Percentiles rank a stretch among this genome's conserved stretches.
Conservation (phyloP, 805 yeast genomes). For the Danielia reshetovae region DNA sequence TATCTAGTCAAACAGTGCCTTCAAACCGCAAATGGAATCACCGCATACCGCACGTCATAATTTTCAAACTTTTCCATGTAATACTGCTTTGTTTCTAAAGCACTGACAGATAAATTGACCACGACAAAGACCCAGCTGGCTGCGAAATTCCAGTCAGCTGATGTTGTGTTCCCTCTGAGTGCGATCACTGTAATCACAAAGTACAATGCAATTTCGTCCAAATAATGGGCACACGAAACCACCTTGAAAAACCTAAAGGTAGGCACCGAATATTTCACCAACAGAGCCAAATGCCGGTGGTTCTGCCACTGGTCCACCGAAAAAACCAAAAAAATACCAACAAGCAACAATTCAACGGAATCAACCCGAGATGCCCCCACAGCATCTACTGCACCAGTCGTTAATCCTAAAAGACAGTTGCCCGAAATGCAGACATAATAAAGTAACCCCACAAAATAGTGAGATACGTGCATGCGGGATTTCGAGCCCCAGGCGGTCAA, state of each 20-base stretch:
- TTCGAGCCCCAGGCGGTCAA: conserved; percentile 44
- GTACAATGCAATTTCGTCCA: conserved; percentile 62
- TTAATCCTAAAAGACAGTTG: conserved; percentile 24
- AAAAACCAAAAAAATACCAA: conserved; percentile 25
- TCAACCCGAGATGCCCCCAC: neutral
- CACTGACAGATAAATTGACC: conserved; percentile 51
- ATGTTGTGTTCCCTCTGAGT: conserved; percentile 1
- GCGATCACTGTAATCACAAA: conserved; percentile 25
- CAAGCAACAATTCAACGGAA: neutral
- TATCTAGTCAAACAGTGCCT: neutral
- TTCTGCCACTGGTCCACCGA: conserved; percentile 51
- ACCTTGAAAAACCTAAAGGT: conserved; percentile 43
- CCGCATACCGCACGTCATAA: conserved; percentile 26
- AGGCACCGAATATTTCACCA: conserved; percentile 59
- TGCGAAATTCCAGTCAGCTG: conserved; percentile 9
- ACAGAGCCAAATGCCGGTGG: conserved; percentile 46
- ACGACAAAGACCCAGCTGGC: conserved; percentile 31
- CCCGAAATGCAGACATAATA: conserved; percentile 51
- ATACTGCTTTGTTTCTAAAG: conserved; percentile 48
- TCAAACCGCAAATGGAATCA: conserved; percentile 16
- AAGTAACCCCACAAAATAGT: conserved; percentile 60
- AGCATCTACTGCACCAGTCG: neutral
- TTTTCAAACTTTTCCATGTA: conserved; percentile 35
- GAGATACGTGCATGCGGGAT: conserved; percentile 61
- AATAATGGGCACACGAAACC: conserved; percentile 65